Conservation (phyloP, 805 yeast species). For the Metschnikowia henanensis region DNA sequence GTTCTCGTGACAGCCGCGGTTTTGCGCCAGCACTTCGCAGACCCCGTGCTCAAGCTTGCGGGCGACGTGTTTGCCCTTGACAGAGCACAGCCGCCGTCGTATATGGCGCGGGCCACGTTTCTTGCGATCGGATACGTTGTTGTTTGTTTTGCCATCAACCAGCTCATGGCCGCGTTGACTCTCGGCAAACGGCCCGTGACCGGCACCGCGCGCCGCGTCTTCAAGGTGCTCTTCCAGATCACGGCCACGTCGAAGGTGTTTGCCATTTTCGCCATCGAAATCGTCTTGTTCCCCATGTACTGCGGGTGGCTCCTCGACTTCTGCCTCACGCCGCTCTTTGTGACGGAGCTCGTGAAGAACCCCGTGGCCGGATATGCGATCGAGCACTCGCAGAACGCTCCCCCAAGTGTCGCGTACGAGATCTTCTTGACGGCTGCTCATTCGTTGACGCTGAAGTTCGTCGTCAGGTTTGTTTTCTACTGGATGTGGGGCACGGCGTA, state of each 20-base stretch:
- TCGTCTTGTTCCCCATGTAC: constrained; percentile 80
- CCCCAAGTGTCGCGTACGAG: constrained; percentile 14
- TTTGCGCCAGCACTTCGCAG: constrained; percentile 1
- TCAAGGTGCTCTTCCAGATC: constrained; percentile 52
- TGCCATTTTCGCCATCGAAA: constrained; percentile 71
- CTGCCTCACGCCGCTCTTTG: constrained; percentile 60
- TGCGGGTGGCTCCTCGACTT: constrained; percentile 81
- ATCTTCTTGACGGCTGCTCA: constrained; percentile 25
- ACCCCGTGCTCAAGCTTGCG: constrained; percentile 2
- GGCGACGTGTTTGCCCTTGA: constrained; percentile 3
- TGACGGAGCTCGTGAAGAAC: constrained; percentile 1
- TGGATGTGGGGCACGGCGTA: constrained; percentile 82
- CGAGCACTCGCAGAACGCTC: no score
- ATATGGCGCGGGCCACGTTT: constrained; percentile 38
- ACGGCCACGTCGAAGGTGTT: constrained; percentile 72
- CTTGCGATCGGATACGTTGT: constrained; percentile 35
- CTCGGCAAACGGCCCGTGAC: constrained; percentile 44
- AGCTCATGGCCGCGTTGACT: constrained; percentile 29
- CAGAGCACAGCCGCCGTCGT: constrained; percentile 26
- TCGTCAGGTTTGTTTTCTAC: constrained; percentile 24
- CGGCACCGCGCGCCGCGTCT: constrained; percentile 52
- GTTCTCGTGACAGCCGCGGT: not conserved
- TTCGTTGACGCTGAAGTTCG: constrained; percentile 20
- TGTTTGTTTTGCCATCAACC: constrained; percentile 25
- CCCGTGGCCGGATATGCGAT: no score